Evolutionary conservation across 768 basidiomycete genomes (phyloP).

Genomic region (Tricholoma hemisulphureum): DNA sequence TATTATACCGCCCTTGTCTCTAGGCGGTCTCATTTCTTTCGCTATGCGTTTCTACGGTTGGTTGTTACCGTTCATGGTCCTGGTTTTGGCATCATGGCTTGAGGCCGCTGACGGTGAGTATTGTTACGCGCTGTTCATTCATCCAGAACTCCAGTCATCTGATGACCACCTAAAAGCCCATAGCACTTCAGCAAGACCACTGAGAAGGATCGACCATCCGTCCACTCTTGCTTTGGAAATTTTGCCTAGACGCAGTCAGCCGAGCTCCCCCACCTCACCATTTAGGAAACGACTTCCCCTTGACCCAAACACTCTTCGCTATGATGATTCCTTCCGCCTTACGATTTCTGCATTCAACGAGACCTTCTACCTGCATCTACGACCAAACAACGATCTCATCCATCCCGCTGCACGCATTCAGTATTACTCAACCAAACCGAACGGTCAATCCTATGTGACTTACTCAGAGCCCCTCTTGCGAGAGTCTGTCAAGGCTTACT

Average conservation of each 20-base stretch:
- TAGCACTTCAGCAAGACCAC: slow-evolving; percentile 44
- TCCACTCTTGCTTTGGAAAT: slow-evolving; percentile 55
- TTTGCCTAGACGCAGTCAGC: slow-evolving; percentile 44
- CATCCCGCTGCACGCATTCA: slow-evolving; percentile 75
- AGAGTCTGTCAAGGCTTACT: slow-evolving; percentile 64
- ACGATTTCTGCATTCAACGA: slow-evolving; percentile 65
- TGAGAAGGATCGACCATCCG: slow-evolving; percentile 52
- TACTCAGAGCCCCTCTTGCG: slow-evolving; percentile 62
- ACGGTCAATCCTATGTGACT: slow-evolving; percentile 49
- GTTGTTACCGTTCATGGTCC: slow-evolving; percentile 46
- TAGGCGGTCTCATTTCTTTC: slow-evolving; percentile 30
- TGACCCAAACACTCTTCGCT: slow-evolving; percentile 51
- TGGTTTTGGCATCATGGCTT: slow-evolving; percentile 36
- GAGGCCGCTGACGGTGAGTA: slow-evolving; percentile 31
- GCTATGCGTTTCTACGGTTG: slow-evolving; percentile 35
- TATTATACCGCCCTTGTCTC: slow-evolving; percentile 9
- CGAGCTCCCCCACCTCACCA: slow-evolving; percentile 17
- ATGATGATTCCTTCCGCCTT: slow-evolving; percentile 71
- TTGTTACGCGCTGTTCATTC: slow-evolving; percentile 2
- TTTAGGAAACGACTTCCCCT: slow-evolving; percentile 35
- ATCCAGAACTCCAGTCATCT: slow-evolving; percentile 6
- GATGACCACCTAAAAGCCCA: slow-evolving; percentile 35
- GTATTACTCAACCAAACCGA: slow-evolving; percentile 52
- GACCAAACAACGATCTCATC: slow-evolving; percentile 74
- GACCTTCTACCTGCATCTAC: slow-evolving; percentile 68